These are phyloP conservation scores for Cymbopogon flexuosus DNA, from an alignment of 202 grass and related monocot species.

Conservation along the genomic window DNA sequence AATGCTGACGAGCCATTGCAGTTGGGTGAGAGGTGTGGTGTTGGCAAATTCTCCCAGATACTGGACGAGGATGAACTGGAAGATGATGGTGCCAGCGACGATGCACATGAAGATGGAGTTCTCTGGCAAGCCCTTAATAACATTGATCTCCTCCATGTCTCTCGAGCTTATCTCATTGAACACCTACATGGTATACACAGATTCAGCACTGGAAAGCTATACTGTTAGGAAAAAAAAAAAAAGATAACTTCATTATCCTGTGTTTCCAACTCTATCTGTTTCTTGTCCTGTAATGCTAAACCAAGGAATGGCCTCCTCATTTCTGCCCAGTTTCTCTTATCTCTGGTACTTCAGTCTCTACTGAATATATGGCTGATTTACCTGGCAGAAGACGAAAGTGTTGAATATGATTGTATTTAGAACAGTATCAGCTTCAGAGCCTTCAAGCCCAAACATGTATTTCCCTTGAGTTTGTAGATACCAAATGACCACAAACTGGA, in stretches of 20 bases:
- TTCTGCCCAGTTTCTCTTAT: neutral
- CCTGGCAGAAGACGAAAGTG: constrained; percentile 92
- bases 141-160: constrained; percentile 79
- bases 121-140: constrained; percentile 53
- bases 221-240: neutral
- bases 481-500: constrained; percentile 71
- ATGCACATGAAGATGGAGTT: constrained; percentile 70
- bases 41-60: constrained; percentile 75
- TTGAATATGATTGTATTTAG: constrained; percentile 93
- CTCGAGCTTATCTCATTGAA: constrained; percentile 89
- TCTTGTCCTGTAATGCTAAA: neutral
- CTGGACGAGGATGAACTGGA: constrained; percentile 84
- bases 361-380: constrained; percentile 24
- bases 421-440: constrained; percentile 40
- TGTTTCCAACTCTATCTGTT: neutral
- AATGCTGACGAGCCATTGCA: constrained; percentile 57
- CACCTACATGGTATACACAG: constrained; percentile 38
- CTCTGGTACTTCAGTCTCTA: neutral
- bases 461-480: constrained; percentile 71
- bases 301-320: neutral
- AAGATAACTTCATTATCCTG: neutral
- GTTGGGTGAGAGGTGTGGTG: constrained; percentile 55
- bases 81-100: constrained; percentile 49
- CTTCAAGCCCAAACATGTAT: constrained; percentile 62
- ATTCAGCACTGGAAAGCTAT: neutral